Evolutionary conservation across 2,329 filamentous ascomycete genomes (phyloP).

Genomic region (Penicillium vulpinum): DNA sequence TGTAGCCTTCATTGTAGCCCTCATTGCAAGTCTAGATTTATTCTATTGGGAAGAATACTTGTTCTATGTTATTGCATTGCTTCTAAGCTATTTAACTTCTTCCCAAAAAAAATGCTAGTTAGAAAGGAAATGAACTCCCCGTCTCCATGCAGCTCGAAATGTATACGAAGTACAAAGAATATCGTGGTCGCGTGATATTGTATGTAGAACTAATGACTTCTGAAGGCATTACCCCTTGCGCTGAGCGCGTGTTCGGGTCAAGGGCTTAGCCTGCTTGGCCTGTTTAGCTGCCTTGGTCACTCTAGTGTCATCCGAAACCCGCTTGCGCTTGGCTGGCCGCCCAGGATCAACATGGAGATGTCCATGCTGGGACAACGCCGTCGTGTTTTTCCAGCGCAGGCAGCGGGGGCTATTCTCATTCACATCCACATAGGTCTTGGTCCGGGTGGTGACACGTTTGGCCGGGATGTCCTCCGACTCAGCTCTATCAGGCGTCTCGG

Average conservation of each 20-base stretch:
- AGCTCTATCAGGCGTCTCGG: slow-evolving; percentile 52
- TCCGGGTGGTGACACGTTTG: slow-evolving; percentile 62
- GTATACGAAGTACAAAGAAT: slow-evolving; percentile 21
- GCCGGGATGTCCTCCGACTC: slow-evolving; percentile 48
- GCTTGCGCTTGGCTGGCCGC: slow-evolving; percentile 53
- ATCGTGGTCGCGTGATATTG: slow-evolving; percentile 20
- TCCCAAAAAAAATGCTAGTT: neutral
- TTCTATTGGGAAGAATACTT: neutral
- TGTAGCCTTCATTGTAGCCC: neutral
- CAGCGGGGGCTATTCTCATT: slow-evolving; percentile 56
- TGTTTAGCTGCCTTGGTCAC: slow-evolving; percentile 43
- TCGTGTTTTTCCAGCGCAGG: slow-evolving; percentile 65
- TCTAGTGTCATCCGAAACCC: slow-evolving; percentile 42
- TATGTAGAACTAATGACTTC: neutral
- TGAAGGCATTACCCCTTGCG: slow-evolving; percentile 25
- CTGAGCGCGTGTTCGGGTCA: slow-evolving; percentile 51
- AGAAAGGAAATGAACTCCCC: slow-evolving; percentile 9
- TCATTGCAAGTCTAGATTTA: neutral
- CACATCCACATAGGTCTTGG: slow-evolving; percentile 59
- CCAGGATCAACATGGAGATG: slow-evolving; percentile 62
- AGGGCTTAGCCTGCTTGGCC: slow-evolving; percentile 53
- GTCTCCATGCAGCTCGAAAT: slow-evolving; percentile 20
- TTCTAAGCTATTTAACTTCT: slow-evolving; percentile 1
- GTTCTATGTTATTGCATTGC: slow-evolving; percentile 14
- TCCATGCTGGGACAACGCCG: slow-evolving; percentile 58